Conservation (phyloP, 352 stramenopile genomes). For the Globisporangium paddicum region DNA sequence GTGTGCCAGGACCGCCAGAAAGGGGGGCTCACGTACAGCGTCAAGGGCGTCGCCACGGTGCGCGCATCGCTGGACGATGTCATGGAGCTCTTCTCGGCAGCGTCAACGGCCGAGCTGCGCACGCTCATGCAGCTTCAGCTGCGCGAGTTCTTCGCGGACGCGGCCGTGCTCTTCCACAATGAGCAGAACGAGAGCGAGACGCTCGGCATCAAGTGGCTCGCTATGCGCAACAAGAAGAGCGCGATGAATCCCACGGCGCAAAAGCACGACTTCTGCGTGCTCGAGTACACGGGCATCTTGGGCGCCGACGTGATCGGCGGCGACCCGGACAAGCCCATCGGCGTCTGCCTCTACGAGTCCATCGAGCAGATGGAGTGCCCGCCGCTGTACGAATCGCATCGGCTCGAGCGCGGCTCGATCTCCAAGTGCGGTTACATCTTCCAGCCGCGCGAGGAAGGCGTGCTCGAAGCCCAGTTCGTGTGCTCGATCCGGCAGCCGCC, state of each 20-base stretch:
- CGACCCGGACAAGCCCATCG: conserved; percentile 31
- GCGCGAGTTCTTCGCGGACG: conserved; percentile 68
- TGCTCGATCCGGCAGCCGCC: conserved; percentile 78
- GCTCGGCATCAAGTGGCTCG: conserved; percentile 79
- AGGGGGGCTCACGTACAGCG: conserved; percentile 75
- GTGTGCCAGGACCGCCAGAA: conserved; percentile 79
- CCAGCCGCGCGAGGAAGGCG: conserved; percentile 46
- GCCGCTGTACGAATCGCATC: conserved; percentile 63
- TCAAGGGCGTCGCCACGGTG: conserved; percentile 53
- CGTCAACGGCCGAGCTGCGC: conserved; percentile 57
- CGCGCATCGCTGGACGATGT: conserved; percentile 62
- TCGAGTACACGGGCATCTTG: conserved; percentile 74
- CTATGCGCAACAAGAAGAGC: conserved; percentile 63
- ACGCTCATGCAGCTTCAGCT: conserved; percentile 71
- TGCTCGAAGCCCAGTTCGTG: conserved; percentile 73
- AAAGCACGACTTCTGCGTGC: conserved; percentile 62
- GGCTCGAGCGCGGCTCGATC: conserved; percentile 60
- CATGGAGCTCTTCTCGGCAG: conserved; percentile 72
- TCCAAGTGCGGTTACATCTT: conserved; percentile 83
- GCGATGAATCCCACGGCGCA: conserved; percentile 35
- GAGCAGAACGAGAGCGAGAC: conserved; percentile 75
- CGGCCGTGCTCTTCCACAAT: conserved; percentile 65
- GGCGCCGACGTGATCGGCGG: conserved; percentile 50
- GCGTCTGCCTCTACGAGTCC: conserved; percentile 76
- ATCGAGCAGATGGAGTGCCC: conserved; percentile 79